Percentiles rank a stretch among this genome's conserved stretches.
Conservation (phyloP, 805 yeast species). For the Tetrapisispora taiwanensis region DNA sequence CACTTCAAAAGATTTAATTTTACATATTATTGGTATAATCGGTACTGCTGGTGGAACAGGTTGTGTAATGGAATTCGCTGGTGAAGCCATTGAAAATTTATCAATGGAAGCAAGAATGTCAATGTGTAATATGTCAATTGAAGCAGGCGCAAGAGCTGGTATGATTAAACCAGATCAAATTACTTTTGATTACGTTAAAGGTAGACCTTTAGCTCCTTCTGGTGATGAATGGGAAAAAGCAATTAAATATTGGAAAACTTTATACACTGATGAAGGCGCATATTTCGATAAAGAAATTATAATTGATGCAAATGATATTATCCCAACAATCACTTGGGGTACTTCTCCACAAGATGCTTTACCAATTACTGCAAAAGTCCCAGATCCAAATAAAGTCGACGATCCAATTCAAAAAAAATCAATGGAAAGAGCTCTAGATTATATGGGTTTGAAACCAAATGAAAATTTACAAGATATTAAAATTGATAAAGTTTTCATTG, state of each 20-base stretch:
- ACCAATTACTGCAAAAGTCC: conserved; percentile 83
- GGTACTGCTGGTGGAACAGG: conserved; percentile 99
- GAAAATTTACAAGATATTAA: conserved; percentile 64
- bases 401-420: conserved; percentile 73
- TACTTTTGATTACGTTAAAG: conserved; percentile 82
- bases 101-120: conserved; percentile 99
- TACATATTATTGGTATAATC: conserved; percentile 90
- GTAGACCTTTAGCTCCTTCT: conserved; percentile 89
- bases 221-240: conserved; percentile 96
- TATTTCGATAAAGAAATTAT: conserved; percentile 73
- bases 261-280: conserved; percentile 85
- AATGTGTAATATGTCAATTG: conserved; percentile 97
- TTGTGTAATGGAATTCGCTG: conserved; percentile 91
- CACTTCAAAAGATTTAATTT: conserved; percentile 89
- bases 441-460: conserved; percentile 85
- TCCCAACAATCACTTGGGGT: conserved; percentile 99
- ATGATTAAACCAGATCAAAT: conserved; percentile 93
- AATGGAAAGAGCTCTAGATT: conserved; percentile 82
- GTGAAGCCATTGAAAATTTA: conserved; percentile 80
- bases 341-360: conserved; percentile 98
- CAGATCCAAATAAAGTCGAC: conserved; percentile 68
- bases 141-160: conserved; percentile 99
- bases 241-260: conserved; percentile 77
- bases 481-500: conserved; percentile 92
- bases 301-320: conserved; percentile 73